Base-by-base conservation (phyloP, 176 grass and related monocot genomes). In the Hyparrhenia diplandra region DNA sequence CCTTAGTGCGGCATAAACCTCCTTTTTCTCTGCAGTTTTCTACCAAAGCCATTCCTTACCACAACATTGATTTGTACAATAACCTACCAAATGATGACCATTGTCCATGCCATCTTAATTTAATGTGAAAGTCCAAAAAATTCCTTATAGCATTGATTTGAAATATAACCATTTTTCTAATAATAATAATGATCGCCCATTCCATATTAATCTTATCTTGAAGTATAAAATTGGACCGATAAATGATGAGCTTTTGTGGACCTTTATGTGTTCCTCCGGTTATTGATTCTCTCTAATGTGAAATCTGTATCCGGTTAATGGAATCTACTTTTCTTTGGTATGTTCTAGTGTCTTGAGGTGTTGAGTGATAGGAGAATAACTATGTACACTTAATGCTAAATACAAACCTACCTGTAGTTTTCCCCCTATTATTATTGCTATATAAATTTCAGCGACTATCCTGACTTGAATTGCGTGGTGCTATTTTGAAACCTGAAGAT, bases 401-500 rank as follows among this genome's bases (percentile, higher is more conserved):
- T 12, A 43, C 18, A 73, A 30, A 29, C 4, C 34, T 67, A 21
- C 9, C 35, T 13, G 28, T 3, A 34, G 32, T 67, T 81, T 8
- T 27, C 23, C 40, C 42, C 43, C 32, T 76, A 34, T 7, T n/a
- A 6, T 54, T 9, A 6, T 75, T 20, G n/a, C n/a, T 18, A 0
- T 36, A 45, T 61, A 17, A 18, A 30, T 73, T 67, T 45, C 59
- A 32, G n/a, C 47, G 27, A 64, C 25, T 78, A 17, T 41, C 34
- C 21, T 72, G 35, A 67, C 43, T 74, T 24, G 35, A 45, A 39
- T 60, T 79, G 16, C 24, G 21, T 70, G 52, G 46, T 82, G 23
- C 18, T 34, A 71, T 73, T 82, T 81, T 47, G 35, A 32, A 77
- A 86, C 37, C 25, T 74, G 25, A 67, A 98, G 96, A 84, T 98